Evolutionary conservation across 768 basidiomycete genomes (phyloP).

Genomic region (Tephrocybe sp.): DNA sequence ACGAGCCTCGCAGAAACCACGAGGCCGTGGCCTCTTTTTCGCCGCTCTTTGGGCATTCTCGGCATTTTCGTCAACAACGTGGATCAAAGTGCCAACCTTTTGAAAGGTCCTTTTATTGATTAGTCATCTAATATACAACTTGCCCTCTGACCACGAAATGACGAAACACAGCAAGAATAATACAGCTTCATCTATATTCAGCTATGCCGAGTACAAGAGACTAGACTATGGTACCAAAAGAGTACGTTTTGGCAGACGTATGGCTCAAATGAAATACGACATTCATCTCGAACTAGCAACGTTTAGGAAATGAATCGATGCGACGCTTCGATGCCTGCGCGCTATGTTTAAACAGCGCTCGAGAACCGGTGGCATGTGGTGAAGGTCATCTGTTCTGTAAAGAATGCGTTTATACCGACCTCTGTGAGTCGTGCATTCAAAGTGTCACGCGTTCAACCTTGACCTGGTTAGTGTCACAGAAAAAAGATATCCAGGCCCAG

Average conservation of each 20-base stretch:
- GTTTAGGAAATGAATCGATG: slow-evolving; percentile 91
- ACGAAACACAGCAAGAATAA: slow-evolving; percentile 92
- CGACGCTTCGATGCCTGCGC: slow-evolving; percentile 89
- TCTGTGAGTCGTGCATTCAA: slow-evolving; percentile 49
- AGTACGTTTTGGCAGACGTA: slow-evolving; percentile 42
- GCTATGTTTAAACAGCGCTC: slow-evolving; percentile 80
- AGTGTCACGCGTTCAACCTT: not conserved
- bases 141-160: slow-evolving; percentile 39
- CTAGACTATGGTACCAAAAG: slow-evolving; percentile 83
- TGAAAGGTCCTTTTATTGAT: not conserved
- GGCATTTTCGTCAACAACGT: not conserved
- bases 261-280: not conserved
- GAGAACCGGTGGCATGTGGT: slow-evolving; percentile 80
- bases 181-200: slow-evolving; percentile 86
- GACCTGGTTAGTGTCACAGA: slow-evolving; percentile 69
- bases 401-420: slow-evolving; percentile 88
- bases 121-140: slow-evolving; percentile 2
- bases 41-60: slow-evolving; percentile 1
- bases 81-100: not conserved
- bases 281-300: slow-evolving; percentile 45
- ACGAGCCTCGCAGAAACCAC: not conserved
- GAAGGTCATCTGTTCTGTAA: slow-evolving; percentile 95
- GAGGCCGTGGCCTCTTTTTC: slow-evolving; percentile 8
- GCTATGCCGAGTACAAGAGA: slow-evolving; percentile 86
- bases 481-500: slow-evolving; percentile 91